Evolutionary conservation across 1,139 yeast species (phyloP).

Genomic region (Yamadazyma diddensiae): DNA sequence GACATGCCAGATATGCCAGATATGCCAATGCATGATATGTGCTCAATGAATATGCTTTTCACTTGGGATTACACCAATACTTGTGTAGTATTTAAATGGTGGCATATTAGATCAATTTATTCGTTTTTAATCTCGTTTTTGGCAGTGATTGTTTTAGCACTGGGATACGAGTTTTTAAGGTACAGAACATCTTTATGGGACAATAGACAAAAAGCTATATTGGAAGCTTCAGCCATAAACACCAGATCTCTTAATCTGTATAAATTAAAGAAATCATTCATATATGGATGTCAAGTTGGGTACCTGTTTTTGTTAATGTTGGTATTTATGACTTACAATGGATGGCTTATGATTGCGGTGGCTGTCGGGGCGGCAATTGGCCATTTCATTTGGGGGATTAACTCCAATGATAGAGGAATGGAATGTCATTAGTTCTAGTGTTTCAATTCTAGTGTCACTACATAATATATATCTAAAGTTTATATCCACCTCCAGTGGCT

Average conservation of each 20-base stretch:
- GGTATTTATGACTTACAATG: slow-evolving; percentile 80
- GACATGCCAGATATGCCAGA: slow-evolving; percentile 26
- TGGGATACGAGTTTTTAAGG: slow-evolving; percentile 62
- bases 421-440: slow-evolving; percentile 44
- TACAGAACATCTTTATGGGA: slow-evolving; percentile 34
- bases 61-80: slow-evolving; percentile 77
- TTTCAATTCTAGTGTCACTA: neutral
- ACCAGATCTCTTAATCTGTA: slow-evolving; percentile 16
- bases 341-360: slow-evolving; percentile 77
- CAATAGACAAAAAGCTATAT: slow-evolving; percentile 12
- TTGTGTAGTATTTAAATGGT: slow-evolving; percentile 73
- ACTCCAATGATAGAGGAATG: slow-evolving; percentile 27
- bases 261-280: slow-evolving; percentile 34
- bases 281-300: slow-evolving; percentile 73
- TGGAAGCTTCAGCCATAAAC: slow-evolving; percentile 17
- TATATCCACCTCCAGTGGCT: slow-evolving; percentile 15
- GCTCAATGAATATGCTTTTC: slow-evolving; percentile 78
- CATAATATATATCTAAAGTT: neutral
- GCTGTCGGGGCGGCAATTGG: slow-evolving; percentile 69
- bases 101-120: slow-evolving; percentile 61
- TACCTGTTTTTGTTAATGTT: slow-evolving; percentile 77
- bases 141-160: slow-evolving; percentile 47
- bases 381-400: slow-evolving; percentile 55
- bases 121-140: slow-evolving; percentile 54
- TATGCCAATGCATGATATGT: slow-evolving; percentile 28